These are phyloP conservation scores for Mortierella claussenii DNA, from an alignment of 192 early-diverging fungal species.

Conservation along the genomic window DNA sequence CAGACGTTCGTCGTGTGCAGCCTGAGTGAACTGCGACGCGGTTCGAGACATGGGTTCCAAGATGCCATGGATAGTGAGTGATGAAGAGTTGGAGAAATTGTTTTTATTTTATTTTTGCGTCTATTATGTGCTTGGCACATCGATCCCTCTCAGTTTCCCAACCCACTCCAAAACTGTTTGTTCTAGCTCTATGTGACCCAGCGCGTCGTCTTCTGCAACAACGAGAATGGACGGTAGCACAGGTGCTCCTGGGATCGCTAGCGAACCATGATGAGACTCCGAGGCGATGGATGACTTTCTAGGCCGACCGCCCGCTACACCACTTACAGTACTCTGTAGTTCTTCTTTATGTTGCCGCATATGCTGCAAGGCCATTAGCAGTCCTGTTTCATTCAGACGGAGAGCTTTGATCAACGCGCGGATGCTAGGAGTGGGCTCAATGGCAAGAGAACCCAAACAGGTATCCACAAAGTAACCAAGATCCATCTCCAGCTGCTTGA, in stretches of 20 bases:
- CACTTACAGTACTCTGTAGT: background rate
- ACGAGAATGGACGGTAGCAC: conserved; percentile 29
- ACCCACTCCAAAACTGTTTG: conserved; percentile 38
- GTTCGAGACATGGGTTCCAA: too few relatives aligned
- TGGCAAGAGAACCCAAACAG: conserved; percentile 17
- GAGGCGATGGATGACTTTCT: background rate
- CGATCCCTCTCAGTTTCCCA: conserved; percentile 20
- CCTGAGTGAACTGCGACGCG: too few relatives aligned
- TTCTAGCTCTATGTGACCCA: conserved; percentile 16
- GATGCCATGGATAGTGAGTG: too few relatives aligned
- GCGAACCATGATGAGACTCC: conserved; percentile 13
- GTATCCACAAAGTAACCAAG: conserved; percentile 70
- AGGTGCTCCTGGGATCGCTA: conserved; percentile 34
- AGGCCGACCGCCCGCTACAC: background rate
- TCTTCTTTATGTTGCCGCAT: conserved; percentile 24
- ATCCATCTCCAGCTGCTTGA: conserved; percentile 71
- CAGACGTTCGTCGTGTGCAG: too few relatives aligned
- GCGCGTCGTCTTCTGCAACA: conserved; percentile 25
- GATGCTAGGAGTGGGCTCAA: conserved; percentile 43
- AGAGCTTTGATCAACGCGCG: conserved; percentile 32
- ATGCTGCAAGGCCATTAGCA: conserved; percentile 33
- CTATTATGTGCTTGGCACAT: too few relatives aligned
- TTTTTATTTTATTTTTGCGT: too few relatives aligned
- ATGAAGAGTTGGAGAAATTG: too few relatives aligned
- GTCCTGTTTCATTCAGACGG: conserved; percentile 26